A percentile compares a stretch with the other conserved stretches of the same genome.
Evolutionary conservation across 106 monocot genomes (phyloP).

Genomic region (Dactylorhiza incarnata): DNA sequence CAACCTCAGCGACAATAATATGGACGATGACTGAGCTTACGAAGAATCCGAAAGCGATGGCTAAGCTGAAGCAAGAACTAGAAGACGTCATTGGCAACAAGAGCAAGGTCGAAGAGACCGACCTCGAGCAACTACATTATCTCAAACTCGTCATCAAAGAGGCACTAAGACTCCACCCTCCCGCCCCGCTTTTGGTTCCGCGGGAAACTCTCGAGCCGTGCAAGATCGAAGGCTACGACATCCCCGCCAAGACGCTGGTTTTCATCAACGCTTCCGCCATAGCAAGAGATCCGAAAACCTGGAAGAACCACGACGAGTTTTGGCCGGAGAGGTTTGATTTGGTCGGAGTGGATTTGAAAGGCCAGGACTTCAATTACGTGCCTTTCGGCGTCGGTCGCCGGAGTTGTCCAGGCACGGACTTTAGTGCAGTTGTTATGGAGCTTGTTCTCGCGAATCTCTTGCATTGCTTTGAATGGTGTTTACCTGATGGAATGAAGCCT

Average conservation of each 20-base stretch:
- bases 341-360: conserved; percentile 14
- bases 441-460: conserved; percentile 25
- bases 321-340: conserved; percentile 32
- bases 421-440: conserved; percentile 13
- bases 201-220: conserved; percentile 12
- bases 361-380: conserved; percentile 18
- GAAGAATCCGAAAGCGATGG: conserved; percentile 20
- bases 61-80: conserved; percentile 21
- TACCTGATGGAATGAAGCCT: conserved; percentile 9
- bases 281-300: conserved; percentile 13
- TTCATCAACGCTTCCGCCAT: conserved; percentile 21
- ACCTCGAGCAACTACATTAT: conserved; percentile 16
- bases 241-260: conserved; percentile 20
- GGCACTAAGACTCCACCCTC: conserved; percentile 20
- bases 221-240: conserved; percentile 18
- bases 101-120: conserved; percentile 11
- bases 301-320: conserved; percentile 26
- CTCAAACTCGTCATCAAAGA: conserved; percentile 31
- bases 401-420: conserved; percentile 25
- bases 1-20: conserved; percentile 14
- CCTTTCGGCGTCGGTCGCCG: conserved; percentile 34
- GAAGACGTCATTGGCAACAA: conserved; percentile 3
- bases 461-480: conserved; percentile 24
- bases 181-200: conserved; percentile 18
- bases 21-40: conserved; percentile 31